Evolutionary conservation across 768 basidiomycete species (phyloP).

Genomic region (Cubamyces sp.): DNA sequence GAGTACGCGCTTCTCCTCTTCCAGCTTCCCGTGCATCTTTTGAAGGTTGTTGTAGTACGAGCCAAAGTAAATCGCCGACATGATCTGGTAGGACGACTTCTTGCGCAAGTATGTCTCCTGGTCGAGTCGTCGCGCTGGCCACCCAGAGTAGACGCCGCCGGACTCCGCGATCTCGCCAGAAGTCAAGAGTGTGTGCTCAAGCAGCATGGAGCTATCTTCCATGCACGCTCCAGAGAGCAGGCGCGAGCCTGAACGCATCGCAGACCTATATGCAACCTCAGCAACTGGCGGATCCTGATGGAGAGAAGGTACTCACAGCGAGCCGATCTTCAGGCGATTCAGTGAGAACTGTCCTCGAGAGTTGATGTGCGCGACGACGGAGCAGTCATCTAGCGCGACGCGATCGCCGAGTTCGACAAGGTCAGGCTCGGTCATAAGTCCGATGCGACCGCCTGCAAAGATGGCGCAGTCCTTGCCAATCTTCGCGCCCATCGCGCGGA

Average conservation of each 20-base stretch:
- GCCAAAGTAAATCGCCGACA: conserved; percentile 10
- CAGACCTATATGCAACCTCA: conserved; percentile 36
- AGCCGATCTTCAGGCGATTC: conserved; percentile 46
- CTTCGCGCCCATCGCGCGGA: conserved; percentile 48
- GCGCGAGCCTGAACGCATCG: conserved; percentile 50
- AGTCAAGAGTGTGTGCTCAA: conserved; percentile 51
- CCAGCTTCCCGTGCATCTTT: conserved; percentile 13
- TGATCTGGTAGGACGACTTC: conserved; percentile 11
- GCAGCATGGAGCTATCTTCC: conserved; percentile 53
- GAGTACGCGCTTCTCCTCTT: conserved; percentile 17
- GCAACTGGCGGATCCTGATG: background rate
- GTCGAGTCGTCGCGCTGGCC: conserved; percentile 45
- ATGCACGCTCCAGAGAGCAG: conserved; percentile 54
- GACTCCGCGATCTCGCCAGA: conserved; percentile 52
- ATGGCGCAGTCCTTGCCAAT: conserved; percentile 49
- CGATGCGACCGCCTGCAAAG: conserved; percentile 46
- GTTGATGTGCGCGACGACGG: conserved; percentile 55
- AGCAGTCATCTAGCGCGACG: conserved; percentile 50
- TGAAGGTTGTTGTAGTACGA: conserved; percentile 23
- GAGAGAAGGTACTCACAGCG: conserved; percentile 33
- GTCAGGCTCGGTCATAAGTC: conserved; percentile 54
- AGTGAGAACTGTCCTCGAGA: conserved; percentile 51
- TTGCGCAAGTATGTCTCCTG: conserved; percentile 15
- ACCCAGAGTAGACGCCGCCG: conserved; percentile 47
- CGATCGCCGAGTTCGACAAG: conserved; percentile 49